phyloP scores from a whole-genome alignment of 192 early-diverging fungal genomes.

The Kickxella alabastrina region DNA sequence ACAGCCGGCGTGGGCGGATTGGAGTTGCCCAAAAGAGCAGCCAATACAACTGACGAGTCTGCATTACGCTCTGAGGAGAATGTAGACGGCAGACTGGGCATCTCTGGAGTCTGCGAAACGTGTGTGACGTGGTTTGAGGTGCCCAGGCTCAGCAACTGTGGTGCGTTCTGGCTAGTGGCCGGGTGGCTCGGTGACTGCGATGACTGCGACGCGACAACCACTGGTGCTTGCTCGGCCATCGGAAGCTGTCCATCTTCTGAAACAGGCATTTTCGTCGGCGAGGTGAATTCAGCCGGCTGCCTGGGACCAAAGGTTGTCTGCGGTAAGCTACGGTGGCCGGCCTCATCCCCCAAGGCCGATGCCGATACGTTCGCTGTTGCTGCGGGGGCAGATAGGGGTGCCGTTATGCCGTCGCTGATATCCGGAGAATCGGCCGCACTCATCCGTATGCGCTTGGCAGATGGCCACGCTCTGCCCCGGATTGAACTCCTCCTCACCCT shows the following conservation, averaged over 20 bases:
- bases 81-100: background rate
- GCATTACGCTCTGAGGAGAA: background rate
- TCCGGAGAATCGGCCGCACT: slow-evolving; percentile 17
- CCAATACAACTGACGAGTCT: too few relatives aligned
- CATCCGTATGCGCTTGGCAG: slow-evolving; percentile 44
- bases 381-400: too few relatives aligned
- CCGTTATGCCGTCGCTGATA: too few relatives aligned
- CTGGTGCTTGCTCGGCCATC: background rate
- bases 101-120: slow-evolving; percentile 21
- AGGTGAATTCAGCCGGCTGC: too few relatives aligned
- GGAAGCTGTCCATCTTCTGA: background rate
- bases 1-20: too few relatives aligned
- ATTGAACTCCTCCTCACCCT: background rate
- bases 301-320: too few relatives aligned
- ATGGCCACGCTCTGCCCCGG: slow-evolving; percentile 10
- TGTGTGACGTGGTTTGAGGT: background rate
- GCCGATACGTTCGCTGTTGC: too few relatives aligned
- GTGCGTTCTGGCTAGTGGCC: slow-evolving; percentile 4
- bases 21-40: too few relatives aligned
- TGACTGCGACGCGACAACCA: slow-evolving; percentile 13
- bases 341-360: too few relatives aligned
- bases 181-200: slow-evolving; percentile 9
- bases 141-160: background rate
- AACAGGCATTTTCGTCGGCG: background rate
- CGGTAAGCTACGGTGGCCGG: too few relatives aligned